These are phyloP conservation scores for Avena sativa DNA, from an alignment of 176 grass and related monocot genomes.

Conservation along the genomic window DNA sequence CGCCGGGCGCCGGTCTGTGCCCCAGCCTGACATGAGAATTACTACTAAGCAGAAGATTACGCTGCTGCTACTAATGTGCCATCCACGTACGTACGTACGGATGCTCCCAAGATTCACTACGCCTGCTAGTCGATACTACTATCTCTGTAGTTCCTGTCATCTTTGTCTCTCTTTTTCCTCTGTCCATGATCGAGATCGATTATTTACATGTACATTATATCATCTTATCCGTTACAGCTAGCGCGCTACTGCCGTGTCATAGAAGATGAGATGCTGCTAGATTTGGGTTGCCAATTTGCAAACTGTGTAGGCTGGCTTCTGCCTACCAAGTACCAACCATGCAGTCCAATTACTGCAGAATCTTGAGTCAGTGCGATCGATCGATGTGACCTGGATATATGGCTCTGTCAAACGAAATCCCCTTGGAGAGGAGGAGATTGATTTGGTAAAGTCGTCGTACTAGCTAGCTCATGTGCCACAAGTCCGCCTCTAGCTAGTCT, in stretches of 20 bases:
- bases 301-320: not conserved
- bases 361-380: conserved; percentile 16
- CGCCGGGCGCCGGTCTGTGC: conserved; percentile 47
- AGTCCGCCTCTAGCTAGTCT: conserved; percentile 41
- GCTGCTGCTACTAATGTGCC: not conserved
- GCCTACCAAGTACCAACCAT: conserved; percentile 19
- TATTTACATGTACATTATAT: conserved; percentile 61
- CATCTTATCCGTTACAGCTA: conserved; percentile 1
- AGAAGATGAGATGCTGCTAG: conserved; percentile 34
- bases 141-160: not conserved
- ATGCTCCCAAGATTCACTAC: conserved; percentile 21
- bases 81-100: not conserved
- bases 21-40: conserved; percentile 51
- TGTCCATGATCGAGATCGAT: conserved; percentile 27
- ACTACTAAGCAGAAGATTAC: not conserved
- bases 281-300: conserved; percentile 47
- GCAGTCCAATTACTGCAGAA: conserved; percentile 9
- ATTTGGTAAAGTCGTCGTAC: conserved; percentile 30
- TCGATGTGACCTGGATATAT: conserved; percentile 25
- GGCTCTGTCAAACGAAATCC: not conserved
- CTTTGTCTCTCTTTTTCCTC: not conserved
- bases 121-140: not conserved
- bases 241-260: not conserved
- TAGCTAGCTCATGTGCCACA: not conserved
- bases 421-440: not conserved